phyloP scores from a whole-genome alignment of 495 filamentous ascomycete species.

The Penicillium desertorum region DNA sequence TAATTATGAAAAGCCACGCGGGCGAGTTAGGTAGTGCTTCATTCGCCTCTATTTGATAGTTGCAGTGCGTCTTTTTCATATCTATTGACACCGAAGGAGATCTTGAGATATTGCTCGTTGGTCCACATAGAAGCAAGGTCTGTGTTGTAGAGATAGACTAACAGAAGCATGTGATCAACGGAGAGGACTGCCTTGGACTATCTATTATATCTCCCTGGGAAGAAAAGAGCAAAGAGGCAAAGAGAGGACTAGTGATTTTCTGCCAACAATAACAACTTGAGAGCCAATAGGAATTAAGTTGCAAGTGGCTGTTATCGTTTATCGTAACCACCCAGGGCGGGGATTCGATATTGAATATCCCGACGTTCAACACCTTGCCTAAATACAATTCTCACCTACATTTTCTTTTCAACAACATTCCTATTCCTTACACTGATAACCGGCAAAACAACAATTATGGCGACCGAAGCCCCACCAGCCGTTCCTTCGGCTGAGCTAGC shows the following conservation, averaged over 20 bases:
- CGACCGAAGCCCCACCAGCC: conserved; percentile 4
- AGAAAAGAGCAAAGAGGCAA: background rate
- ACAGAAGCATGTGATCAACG: background rate
- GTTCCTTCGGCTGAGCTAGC: conserved; percentile 23
- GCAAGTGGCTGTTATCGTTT: background rate
- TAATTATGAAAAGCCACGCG: background rate
- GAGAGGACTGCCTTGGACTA: background rate
- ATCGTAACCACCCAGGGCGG: background rate
- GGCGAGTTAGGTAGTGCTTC: background rate
- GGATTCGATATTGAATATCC: conserved; percentile 6
- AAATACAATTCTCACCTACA: background rate
- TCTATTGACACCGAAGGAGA: background rate
- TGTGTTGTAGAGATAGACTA: background rate
- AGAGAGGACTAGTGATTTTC: background rate
- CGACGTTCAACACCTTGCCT: background rate
- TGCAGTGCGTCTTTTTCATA: background rate
- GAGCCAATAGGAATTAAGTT: background rate
- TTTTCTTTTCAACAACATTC: background rate
- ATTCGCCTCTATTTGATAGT: background rate
- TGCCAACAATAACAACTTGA: background rate
- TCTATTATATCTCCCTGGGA: background rate
- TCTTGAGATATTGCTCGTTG: background rate
- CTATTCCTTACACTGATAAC: background rate
- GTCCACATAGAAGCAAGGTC: background rate
- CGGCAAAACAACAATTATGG: conserved; percentile 16